phyloP scores from a whole-genome alignment of 768 basidiomycete genomes.

The Termitomyces sp. region DNA sequence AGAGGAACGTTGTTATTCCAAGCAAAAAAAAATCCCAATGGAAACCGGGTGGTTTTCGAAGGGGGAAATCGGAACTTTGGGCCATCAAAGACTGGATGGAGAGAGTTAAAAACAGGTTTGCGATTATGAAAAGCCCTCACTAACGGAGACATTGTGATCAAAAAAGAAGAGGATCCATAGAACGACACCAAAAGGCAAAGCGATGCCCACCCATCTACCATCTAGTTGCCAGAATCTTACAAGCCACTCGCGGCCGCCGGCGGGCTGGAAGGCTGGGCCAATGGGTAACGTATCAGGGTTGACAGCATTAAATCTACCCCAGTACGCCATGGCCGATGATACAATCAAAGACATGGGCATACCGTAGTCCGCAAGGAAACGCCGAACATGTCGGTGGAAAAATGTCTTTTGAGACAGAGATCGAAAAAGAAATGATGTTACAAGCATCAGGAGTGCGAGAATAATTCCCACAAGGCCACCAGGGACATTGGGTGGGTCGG shows the following conservation, averaged over 20 bases:
- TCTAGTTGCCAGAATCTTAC: conserved; percentile 87
- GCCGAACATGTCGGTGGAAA: conserved; percentile 69
- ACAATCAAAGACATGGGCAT: conserved; percentile 86
- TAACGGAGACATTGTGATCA: conserved; percentile 88
- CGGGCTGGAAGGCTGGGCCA: conserved; percentile 63
- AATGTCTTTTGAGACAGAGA: conserved; percentile 53
- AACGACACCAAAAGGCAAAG: conserved; percentile 83
- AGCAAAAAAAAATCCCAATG: conserved; percentile 90
- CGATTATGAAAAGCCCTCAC: background rate
- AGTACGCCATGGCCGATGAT: conserved; percentile 74
- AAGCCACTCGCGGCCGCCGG: conserved; percentile 72
- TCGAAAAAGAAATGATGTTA: conserved; percentile 69
- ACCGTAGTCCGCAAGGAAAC: conserved; percentile 82
- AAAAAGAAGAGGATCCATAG: conserved; percentile 94
- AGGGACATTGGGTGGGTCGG: conserved; percentile 27
- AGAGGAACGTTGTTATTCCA: conserved; percentile 84
- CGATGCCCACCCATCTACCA: conserved; percentile 84
- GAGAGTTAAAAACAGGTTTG: conserved; percentile 1
- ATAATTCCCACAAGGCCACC: conserved; percentile 62
- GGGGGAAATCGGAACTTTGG: conserved; percentile 82
- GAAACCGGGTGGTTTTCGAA: conserved; percentile 86
- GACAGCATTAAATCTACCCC: conserved; percentile 67
- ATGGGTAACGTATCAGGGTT: conserved; percentile 65
- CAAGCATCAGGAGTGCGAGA: conserved; percentile 73
- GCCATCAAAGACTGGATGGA: conserved; percentile 76